phyloP scores from a whole-genome alignment of 1,284 basidiomycete genomes.

The Microbotryum intermedium region DNA sequence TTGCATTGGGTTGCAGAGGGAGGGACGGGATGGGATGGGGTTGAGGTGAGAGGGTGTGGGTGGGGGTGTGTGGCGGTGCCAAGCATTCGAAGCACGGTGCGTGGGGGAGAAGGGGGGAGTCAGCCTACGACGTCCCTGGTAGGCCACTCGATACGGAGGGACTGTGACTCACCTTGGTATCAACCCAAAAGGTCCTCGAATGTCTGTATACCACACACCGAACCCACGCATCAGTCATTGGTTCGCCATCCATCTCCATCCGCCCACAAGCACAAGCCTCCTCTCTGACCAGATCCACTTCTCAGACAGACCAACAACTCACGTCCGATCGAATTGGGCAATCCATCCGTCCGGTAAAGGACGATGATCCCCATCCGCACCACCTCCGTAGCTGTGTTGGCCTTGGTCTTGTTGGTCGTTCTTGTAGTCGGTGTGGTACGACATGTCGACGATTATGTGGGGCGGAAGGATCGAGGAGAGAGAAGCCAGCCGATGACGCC shows the following conservation, averaged over 20 bases:
- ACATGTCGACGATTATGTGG: too few species aligned
- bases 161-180: slow-evolving; percentile 12
- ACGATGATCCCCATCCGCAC: background rate
- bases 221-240: background rate
- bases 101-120: too few species aligned
- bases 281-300: background rate
- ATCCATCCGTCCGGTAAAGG: slow-evolving; percentile 14
- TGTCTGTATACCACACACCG: background rate
- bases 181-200: slow-evolving; percentile 11
- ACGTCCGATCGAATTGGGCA: slow-evolving; percentile 8
- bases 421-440: too few species aligned
- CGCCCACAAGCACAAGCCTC: background rate
- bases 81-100: too few species aligned
- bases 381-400: too few species aligned
- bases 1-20: background rate
- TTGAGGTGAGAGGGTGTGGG: background rate
- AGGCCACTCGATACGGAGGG: too few species aligned
- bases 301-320: background rate
- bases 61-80: too few species aligned
- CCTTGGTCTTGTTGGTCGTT: too few species aligned
- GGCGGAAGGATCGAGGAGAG: too few species aligned
- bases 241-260: background rate
- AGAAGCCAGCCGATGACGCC: too few species aligned
- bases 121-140: too few species aligned
- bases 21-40: background rate